These are phyloP conservation scores for Oropetium thomaeum DNA, from an alignment of 176 grass and related monocot species.

Conservation along the genomic window DNA sequence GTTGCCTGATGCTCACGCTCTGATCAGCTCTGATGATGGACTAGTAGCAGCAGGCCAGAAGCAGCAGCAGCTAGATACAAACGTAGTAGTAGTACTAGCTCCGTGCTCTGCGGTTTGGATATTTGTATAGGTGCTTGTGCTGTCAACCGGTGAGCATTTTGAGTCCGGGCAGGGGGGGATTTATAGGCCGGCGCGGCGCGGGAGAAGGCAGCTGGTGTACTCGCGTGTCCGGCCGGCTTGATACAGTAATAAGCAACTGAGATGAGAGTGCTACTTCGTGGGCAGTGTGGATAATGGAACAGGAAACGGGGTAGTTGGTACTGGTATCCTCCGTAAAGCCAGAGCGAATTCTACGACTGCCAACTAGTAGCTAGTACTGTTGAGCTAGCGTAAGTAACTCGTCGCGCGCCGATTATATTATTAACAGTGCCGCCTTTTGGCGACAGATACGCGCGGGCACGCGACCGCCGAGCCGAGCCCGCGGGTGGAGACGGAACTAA, in stretches of 20 bases:
- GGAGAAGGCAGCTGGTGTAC: not conserved
- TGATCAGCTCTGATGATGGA: slow-evolving; percentile 16
- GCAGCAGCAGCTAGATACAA: too few species aligned
- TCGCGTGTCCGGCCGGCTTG: not conserved
- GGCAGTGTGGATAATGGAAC: slow-evolving; percentile 11
- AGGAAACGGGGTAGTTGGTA: not conserved
- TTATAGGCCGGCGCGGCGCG: slow-evolving; percentile 55
- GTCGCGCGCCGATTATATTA: not conserved
- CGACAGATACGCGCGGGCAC: slow-evolving; percentile 21
- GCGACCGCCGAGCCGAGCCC: not conserved
- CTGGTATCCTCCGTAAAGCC: not conserved
- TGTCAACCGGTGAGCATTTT: slow-evolving; percentile 22
- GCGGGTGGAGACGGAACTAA: not conserved
- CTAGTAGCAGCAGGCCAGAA: not conserved
- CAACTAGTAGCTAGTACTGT: too few species aligned
- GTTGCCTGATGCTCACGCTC: slow-evolving; percentile 9
- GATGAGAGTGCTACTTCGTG: not conserved
- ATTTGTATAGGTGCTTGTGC: slow-evolving; percentile 13
- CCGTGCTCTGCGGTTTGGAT: slow-evolving; percentile 9
- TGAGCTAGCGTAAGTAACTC: not conserved
- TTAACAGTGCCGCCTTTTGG: slow-evolving; percentile 9
- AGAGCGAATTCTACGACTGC: not conserved
- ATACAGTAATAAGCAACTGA: slow-evolving; percentile 1
- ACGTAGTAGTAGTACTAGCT: not conserved
- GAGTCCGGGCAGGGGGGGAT: not conserved